Conservation (phyloP, 352 stramenopile species). For the Phytophthora meadii region DNA sequence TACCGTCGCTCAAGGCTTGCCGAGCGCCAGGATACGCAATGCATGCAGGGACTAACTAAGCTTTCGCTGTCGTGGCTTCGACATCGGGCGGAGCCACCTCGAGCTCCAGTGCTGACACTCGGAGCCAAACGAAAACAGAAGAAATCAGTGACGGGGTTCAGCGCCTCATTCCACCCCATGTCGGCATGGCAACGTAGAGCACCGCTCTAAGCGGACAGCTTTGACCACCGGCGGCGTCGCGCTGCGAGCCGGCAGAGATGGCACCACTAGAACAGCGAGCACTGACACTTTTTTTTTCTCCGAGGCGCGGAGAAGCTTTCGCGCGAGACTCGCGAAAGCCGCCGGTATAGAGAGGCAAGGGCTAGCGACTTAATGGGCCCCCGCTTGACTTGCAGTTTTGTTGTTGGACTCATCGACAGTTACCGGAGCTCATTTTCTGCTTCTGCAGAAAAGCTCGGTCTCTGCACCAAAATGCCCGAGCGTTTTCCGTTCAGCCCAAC, state of each 20-base stretch:
- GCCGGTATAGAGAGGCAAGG: slow-evolving; percentile 23
- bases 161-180: not conserved
- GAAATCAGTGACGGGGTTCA: slow-evolving; percentile 31
- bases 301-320: slow-evolving; percentile 18
- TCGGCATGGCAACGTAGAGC: slow-evolving; percentile 1
- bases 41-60: not conserved
- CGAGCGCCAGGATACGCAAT: not conserved
- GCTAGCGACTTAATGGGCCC: slow-evolving; percentile 15
- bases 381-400: not conserved
- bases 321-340: slow-evolving; percentile 9
- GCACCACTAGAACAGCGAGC: not conserved
- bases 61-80: not conserved
- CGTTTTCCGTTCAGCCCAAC: slow-evolving; percentile 47
- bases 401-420: slow-evolving; percentile 24
- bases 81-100: slow-evolving; percentile 8
- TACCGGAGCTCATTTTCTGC: slow-evolving; percentile 24
- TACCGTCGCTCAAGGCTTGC: not conserved
- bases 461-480: slow-evolving; percentile 45
- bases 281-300: slow-evolving; percentile 21
- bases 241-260: slow-evolving; percentile 21
- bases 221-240: not conserved
- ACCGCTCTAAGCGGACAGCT: not conserved
- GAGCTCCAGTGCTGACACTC: not conserved
- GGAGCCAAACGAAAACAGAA: slow-evolving; percentile 33
- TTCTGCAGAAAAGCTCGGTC: slow-evolving; percentile 28